Base-by-base conservation (phyloP, 192 early-diverging fungal species). In the Coemansia sp. region DNA sequence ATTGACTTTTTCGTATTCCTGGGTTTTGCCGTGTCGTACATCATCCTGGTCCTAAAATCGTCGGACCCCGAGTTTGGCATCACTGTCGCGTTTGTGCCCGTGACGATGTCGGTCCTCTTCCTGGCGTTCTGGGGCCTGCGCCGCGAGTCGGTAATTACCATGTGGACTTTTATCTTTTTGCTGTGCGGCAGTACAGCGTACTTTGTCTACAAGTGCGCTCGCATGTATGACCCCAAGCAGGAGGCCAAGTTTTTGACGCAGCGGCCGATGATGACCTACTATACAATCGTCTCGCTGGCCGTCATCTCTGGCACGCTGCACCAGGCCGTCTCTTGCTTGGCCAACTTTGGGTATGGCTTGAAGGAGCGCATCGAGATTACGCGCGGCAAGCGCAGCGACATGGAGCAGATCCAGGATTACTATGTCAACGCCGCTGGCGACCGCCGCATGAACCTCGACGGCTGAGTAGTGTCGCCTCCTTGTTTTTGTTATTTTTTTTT, bases 41-140 rank as follows among this genome's bases (percentile, higher is more conserved):
- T 92, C 19, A 87, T 85, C 11, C 65, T 93, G 38, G 71, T 92
- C 19, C 68, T 83, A 27, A 78, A 78, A 60, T 71, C 72, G 31
- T 70, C 68, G 20, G 81, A 83, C 65, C 71, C 80, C 25, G 80
- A 83, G 69, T 83, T 83, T 62, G 80, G 35, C 31, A 78, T 83
- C 31, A 83, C 80, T 10, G 47, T 83, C 8, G 80, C 76, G 20
- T 59, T 78, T 59, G 75, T 83, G 58, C 80, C 80, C 3, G 27
- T 83, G 11, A 83, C 80, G 10, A 61, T 83, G 20, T 17, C 70
- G 19, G 80, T 83, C 6, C 72, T 83, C 58, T 58, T 62, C 37
- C 58, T 83, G 80, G 80, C 80, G 31, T 77, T 83, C 47, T 83
- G 74, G 80, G 64, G 68, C n/a, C 42, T 83, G 65, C 67, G 72